These are phyloP conservation scores for Postia placenta DNA, from an alignment of 768 basidiomycete species.

Conservation along the genomic window DNA sequence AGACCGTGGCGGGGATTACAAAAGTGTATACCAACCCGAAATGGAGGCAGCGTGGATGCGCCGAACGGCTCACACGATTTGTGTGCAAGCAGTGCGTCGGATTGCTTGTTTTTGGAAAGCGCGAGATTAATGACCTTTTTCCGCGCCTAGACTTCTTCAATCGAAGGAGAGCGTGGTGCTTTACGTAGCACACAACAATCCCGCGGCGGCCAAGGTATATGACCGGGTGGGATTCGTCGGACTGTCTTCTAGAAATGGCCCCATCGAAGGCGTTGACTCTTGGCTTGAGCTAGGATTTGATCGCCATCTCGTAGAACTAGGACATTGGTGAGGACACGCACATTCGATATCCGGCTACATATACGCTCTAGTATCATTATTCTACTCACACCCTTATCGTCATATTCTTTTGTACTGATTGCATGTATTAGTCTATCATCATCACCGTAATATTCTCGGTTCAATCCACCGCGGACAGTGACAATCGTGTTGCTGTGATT, in stretches of 20 bases:
- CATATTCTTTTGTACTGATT: too few species aligned
- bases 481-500: too few species aligned
- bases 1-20: slow-evolving; percentile 54
- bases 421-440: too few species aligned
- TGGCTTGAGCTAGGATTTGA: slow-evolving; percentile 69
- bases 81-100: slow-evolving; percentile 49
- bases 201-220: slow-evolving; percentile 52
- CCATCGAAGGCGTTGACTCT: slow-evolving; percentile 38
- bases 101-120: not conserved
- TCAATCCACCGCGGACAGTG: too few species aligned
- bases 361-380: too few species aligned
- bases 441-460: too few species aligned
- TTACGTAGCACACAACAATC: slow-evolving; percentile 57
- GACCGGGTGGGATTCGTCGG: slow-evolving; percentile 62
- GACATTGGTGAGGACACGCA: slow-evolving; percentile 57
- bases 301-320: slow-evolving; percentile 37
- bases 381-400: too few species aligned
- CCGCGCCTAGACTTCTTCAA: slow-evolving; percentile 25
- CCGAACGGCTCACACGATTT: slow-evolving; percentile 52
- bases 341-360: not conserved
- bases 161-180: slow-evolving; percentile 48
- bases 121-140: not conserved
- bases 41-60: slow-evolving; percentile 51
- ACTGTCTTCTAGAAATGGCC: slow-evolving; percentile 23
- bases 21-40: slow-evolving; percentile 60